These are phyloP conservation scores for Arctium lappa DNA, from an alignment of 129 eudicot species.

Conservation along the genomic window DNA sequence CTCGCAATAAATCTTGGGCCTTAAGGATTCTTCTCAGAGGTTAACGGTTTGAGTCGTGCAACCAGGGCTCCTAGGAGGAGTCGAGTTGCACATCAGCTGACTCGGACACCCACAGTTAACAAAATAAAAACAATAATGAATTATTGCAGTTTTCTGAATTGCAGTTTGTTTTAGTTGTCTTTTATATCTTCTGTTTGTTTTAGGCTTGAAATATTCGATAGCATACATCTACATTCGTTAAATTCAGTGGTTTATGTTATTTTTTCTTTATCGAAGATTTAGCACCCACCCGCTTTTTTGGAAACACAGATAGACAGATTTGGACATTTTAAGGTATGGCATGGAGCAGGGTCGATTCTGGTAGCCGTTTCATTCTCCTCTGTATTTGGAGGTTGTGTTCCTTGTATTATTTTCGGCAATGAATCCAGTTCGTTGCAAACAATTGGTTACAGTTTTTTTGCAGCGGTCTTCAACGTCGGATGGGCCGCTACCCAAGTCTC, in stretches of 20 bases:
- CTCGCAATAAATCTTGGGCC: too few species aligned
- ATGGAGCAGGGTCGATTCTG: slow-evolving; percentile 72
- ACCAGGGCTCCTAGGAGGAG: too few species aligned
- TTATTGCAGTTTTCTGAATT: not conserved
- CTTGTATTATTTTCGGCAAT: slow-evolving; percentile 71
- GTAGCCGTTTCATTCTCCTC: slow-evolving; percentile 93
- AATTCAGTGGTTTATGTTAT: slow-evolving; percentile 1
- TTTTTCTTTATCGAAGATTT: not conserved
- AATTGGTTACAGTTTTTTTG: slow-evolving; percentile 79
- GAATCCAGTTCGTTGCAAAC: slow-evolving; percentile 55
- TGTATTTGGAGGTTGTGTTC: slow-evolving; percentile 90
- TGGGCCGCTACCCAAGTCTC: slow-evolving; percentile 98
- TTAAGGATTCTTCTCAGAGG: too few species aligned
- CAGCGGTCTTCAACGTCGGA: slow-evolving; percentile 83
- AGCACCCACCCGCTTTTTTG: not conserved
- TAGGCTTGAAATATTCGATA: not conserved
- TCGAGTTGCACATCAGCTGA: too few species aligned
- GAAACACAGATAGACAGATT: slow-evolving; percentile 72
- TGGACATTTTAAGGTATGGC: slow-evolving; percentile 83
- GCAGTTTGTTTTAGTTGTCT: not conserved
- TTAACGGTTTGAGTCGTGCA: too few species aligned
- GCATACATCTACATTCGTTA: not conserved
- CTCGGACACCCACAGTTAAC: too few species aligned
- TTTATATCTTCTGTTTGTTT: not conserved
- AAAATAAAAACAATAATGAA: too few species aligned